Evolutionary conservation across 2,329 filamentous ascomycete genomes (phyloP), one percentile per base, ranked within the genome.

Genomic region (Meredithiella fracta): DNA sequence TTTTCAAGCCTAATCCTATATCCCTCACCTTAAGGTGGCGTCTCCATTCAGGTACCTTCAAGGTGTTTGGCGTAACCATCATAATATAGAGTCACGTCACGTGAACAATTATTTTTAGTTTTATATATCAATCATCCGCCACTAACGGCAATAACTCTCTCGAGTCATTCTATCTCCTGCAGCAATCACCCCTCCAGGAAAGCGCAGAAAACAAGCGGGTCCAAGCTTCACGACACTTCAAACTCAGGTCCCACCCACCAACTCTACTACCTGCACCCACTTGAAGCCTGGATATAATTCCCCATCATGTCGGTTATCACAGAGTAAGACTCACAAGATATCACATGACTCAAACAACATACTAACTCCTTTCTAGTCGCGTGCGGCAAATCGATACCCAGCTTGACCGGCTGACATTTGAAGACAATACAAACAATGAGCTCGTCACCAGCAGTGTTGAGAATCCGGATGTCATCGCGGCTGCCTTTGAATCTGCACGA

Each of bases 371-470:
- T 65, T 22, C 34, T 62, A 80, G 76, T 65, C 79, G 81, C 67
- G 74, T 84, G 60, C 76, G 78, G 64, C 76, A 76, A 59, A 70
- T 83, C 58, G 80, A 83, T 67, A 73, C 76, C 62, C 79, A 83
- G 64, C 74, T 85, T 58, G 80, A 85, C 65, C 76, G 78, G 59
- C 74, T 84, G 58, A 75, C 76, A 23, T 70, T 78, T 57, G 40
- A 5, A 29, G 26, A 29, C 15, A 20, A 51, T 29, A 51, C 55
- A 65, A 61, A 71, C 68, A 56, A 31, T 11, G 17, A 29, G 9
- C 31, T 42, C 23, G 15, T n/a, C n/a, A 34, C 53, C 40, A 40
- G 29, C 26, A n/a, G 17, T 8, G 26, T 29, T 29, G 68, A 72
- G 53, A 67, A 60, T 34, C 66, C 69, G 34, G 60, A 62, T 25